Conservation (phyloP, 306 rosid species). For the Lathyrus tuberosus region DNA sequence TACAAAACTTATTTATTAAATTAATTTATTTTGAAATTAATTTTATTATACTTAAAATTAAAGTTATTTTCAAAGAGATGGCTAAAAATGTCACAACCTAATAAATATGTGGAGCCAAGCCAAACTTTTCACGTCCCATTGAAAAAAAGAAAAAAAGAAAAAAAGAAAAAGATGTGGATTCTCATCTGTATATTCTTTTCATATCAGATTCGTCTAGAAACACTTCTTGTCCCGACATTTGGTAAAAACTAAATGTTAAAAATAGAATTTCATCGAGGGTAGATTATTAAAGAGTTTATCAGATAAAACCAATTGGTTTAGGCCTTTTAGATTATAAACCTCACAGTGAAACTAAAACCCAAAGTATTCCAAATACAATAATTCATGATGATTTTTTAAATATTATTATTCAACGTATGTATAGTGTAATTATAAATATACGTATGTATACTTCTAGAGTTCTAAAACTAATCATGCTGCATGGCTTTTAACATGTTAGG, state of each 20-base stretch:
- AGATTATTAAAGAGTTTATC: not conserved
- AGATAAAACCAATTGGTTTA: not conserved
- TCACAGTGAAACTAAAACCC: too few relatives aligned
- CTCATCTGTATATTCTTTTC: conserved; percentile 14
- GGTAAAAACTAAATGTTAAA: not conserved
- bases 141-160: not conserved
- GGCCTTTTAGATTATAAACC: not conserved
- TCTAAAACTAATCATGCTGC: conserved; percentile 11
- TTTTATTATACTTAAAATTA: not conserved
- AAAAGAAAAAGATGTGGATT: not conserved
- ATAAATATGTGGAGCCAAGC: conserved; percentile 35
- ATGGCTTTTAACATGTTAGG: conserved; percentile 33
- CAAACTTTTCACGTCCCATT: conserved; percentile 31
- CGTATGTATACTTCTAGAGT: not conserved
- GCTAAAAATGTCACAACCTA: not conserved
- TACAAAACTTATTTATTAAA: not conserved
- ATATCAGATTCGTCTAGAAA: not conserved
- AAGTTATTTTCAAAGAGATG: conserved; percentile 8
- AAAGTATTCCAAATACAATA: not conserved
- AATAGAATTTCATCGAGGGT: not conserved
- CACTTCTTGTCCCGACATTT: not conserved
- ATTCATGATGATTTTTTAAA: not conserved
- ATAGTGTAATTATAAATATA: not conserved
- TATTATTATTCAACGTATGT: not conserved
- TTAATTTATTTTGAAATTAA: not conserved